Evolutionary conservation across 495 filamentous ascomycete genomes (phyloP).

Genomic region (Hypoxylon subgilvum): DNA sequence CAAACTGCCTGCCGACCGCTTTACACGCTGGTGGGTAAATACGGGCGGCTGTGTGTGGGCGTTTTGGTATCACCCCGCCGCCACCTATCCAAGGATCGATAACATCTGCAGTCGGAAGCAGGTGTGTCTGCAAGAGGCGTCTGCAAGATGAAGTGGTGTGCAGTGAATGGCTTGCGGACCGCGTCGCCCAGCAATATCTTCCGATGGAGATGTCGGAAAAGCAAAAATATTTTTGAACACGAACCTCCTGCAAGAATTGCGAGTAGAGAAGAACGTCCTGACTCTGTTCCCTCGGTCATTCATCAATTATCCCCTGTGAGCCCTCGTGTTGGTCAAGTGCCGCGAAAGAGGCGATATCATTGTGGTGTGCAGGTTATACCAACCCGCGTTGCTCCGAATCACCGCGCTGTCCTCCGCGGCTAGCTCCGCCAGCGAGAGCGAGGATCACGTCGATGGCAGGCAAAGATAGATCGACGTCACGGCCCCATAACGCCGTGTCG

Average conservation of each 20-base stretch:
- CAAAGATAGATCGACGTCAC: constrained; percentile 23
- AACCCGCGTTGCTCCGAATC: constrained; percentile 15
- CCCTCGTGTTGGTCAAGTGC: constrained; percentile 11
- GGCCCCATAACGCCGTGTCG: constrained; percentile 26
- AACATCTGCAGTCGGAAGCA: constrained; percentile 7
- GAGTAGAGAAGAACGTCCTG: background rate
- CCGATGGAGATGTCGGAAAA: too few species aligned
- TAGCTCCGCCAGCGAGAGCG: constrained; percentile 8
- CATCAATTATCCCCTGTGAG: constrained; percentile 2
- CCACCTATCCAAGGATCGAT: constrained; percentile 15
- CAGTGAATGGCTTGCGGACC: constrained; percentile 1
- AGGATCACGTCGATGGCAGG: constrained; percentile 16
- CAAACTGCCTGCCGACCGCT: constrained; percentile 2
- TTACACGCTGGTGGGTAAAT: constrained; percentile 13
- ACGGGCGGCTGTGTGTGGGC: constrained; percentile 6
- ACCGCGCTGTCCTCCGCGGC: constrained; percentile 9
- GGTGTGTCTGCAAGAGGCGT: background rate
- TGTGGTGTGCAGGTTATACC: constrained; percentile 19
- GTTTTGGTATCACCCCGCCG: constrained; percentile 3
- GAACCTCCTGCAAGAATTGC: too few species aligned
- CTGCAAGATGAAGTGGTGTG: constrained; percentile 13
- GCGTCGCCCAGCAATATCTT: background rate
- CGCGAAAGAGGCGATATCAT: constrained; percentile 11
- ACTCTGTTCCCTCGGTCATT: background rate
- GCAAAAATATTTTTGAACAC: too few species aligned